These are phyloP conservation scores for Pseudonitzschia pungens DNA, from an alignment of 108 stramenopile species.

Conservation along the genomic window DNA sequence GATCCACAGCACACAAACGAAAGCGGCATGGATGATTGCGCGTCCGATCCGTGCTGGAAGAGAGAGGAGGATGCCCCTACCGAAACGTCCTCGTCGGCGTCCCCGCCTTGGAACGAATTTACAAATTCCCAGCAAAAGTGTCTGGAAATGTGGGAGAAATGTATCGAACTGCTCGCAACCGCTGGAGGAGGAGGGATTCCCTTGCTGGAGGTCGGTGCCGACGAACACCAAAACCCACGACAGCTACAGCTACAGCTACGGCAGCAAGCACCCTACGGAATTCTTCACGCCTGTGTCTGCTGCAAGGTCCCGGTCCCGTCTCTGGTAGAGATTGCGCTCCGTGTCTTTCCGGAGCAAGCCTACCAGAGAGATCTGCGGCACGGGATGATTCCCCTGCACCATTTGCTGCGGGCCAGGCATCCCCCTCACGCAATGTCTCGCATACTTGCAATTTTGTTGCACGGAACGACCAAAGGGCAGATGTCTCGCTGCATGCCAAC, in stretches of 20 bases:
- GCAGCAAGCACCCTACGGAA: neutral
- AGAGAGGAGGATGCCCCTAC: no score
- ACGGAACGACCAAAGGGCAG: neutral
- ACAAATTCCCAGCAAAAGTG: neutral
- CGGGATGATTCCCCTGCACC: slow-evolving; percentile 32
- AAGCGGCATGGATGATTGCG: neutral
- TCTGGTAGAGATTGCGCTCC: slow-evolving; percentile 21
- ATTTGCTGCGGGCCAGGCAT: slow-evolving; percentile 27
- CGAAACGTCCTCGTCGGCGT: no score
- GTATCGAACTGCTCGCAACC: slow-evolving; percentile 8
- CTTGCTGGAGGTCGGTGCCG: neutral
- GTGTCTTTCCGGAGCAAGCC: slow-evolving; percentile 32
- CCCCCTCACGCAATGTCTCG: neutral
- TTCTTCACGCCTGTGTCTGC: slow-evolving; percentile 25
- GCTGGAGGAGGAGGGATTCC: neutral
- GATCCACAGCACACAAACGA: neutral
- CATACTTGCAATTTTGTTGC: slow-evolving; percentile 20
- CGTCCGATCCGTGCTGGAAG: neutral
- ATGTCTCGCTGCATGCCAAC: neutral
- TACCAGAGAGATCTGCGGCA: slow-evolving; percentile 9
- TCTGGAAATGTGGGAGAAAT: slow-evolving; percentile 10
- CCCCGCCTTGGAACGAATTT: no score
- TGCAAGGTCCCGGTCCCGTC: slow-evolving; percentile 21
- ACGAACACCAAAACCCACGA: neutral
- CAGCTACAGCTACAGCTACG: no score